Evolutionary conservation across 2,329 filamentous ascomycete species (phyloP), one percentile per base, ranked within the genome.

Genomic region (Geosmithia flava): DNA sequence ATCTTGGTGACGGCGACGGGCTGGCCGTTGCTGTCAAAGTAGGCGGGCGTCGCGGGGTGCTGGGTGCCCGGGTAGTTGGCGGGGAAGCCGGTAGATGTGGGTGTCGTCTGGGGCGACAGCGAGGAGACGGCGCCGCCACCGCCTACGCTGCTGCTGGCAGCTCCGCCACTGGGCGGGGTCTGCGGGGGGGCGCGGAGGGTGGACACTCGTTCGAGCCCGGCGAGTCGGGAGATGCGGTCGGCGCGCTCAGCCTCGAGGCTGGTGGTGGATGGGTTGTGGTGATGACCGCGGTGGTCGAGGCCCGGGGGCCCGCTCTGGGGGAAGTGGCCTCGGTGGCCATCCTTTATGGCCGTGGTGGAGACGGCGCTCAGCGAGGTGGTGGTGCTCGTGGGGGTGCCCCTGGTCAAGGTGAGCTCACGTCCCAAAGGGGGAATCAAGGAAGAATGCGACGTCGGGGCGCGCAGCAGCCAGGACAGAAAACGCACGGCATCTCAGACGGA

Each of bases 261-360:
- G 54, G 78, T 84, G 48, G 79, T 78, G 7, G 78, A 66, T 55
- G 75, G 69, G 56, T 77, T 72, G 59, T 80, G 72, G 58, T 80
- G 66, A 62, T 81, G 69, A 57, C 76, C 70, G 57, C 76, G 69
- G 52, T 72, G 71, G 49, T 76, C 72, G 50, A 65, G 56, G 8
- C 60, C 60, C 20, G 50, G 33, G 33, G 33, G 33, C 6, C 33
- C 33, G 49, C 72, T 67, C 48, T 81, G 75, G 27, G 81, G 78
- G 27, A 83, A 75, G 60, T 89, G 81, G 53, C 91, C 91, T 51
- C 88, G 86, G 60, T 96, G 88, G 56, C 91, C 91, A 62, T 97
- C 91, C 67, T 96, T 95, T 74, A 95, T 95, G 47, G 91, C 91
- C 13, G 88, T 93, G 17, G 91, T 96, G 16, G 88, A 95, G 45